Conservation (phyloP, 106 monocot genomes). For the Xerophyta viscosa region DNA sequence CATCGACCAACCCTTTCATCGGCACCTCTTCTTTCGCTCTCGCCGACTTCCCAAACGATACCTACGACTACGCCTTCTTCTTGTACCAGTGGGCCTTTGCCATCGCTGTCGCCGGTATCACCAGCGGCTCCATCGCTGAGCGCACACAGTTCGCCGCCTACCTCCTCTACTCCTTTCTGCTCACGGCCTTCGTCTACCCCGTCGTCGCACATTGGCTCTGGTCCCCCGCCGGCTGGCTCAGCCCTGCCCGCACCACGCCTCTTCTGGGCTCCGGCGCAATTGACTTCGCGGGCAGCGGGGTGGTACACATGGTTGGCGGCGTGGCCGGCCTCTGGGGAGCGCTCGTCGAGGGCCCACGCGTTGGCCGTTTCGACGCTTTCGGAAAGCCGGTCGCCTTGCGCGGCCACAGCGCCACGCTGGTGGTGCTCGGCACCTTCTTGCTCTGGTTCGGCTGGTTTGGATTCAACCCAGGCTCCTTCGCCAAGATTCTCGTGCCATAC, state of each 20-base stretch:
- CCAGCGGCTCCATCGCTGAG: slow-evolving; percentile 62
- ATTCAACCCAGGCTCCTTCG: slow-evolving; percentile 43
- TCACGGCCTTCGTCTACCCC: slow-evolving; percentile 68
- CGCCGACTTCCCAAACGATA: slow-evolving; percentile 18
- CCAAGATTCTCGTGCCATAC: slow-evolving; percentile 33
- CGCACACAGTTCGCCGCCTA: slow-evolving; percentile 64
- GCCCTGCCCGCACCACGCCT: slow-evolving; percentile 2
- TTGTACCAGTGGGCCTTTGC: slow-evolving; percentile 64
- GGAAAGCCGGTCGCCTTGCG: slow-evolving; percentile 31
- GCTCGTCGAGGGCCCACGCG: slow-evolving; percentile 30
- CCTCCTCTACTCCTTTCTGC: slow-evolving; percentile 42
- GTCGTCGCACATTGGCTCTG: slow-evolving; percentile 59
- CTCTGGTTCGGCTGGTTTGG: slow-evolving; percentile 55
- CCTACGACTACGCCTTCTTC: slow-evolving; percentile 39
- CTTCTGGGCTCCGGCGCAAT: slow-evolving; percentile 44
- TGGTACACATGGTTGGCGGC: slow-evolving; percentile 42
- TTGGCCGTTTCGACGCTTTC: slow-evolving; percentile 34
- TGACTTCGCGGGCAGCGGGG: slow-evolving; percentile 54
- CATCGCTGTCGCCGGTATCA: slow-evolving; percentile 58
- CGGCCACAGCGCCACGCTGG: slow-evolving; percentile 35
- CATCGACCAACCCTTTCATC: slow-evolving; percentile 29
- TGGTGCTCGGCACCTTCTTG: slow-evolving; percentile 38
- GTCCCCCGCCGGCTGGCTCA: slow-evolving; percentile 48
- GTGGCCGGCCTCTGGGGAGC: slow-evolving; percentile 39
- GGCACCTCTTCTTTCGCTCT: slow-evolving; percentile 38